A percentile compares a stretch with the other conserved stretches of the same genome.
phyloP scores from a whole-genome alignment of 2,329 filamentous ascomycete species.

The Cyphellophora attinorum region DNA sequence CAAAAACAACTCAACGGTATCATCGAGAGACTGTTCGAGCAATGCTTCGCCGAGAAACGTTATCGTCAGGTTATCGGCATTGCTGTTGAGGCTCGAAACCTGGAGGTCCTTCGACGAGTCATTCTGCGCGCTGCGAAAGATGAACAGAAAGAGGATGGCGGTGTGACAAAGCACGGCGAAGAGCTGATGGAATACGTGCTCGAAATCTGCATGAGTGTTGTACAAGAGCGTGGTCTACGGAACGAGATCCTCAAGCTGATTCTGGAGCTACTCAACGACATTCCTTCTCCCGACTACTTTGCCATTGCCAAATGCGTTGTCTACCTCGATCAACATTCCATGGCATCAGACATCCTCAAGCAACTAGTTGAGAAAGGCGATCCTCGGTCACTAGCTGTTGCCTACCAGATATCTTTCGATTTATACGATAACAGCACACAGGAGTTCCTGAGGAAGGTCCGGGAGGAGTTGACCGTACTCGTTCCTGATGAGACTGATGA shows the following conservation, averaged over 20 bases:
- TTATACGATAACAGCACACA: conserved; percentile 98
- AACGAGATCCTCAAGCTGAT: conserved; percentile 80
- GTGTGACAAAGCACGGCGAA: conserved; percentile 57
- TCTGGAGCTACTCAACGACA: conserved; percentile 88
- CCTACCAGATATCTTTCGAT: conserved; percentile 97
- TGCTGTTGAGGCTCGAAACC: conserved; percentile 85
- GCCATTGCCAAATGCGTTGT: conserved; percentile 97
- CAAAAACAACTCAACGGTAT: conserved; percentile 72
- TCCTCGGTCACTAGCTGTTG: conserved; percentile 67
- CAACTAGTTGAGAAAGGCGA: conserved; percentile 74
- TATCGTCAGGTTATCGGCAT: conserved; percentile 97
- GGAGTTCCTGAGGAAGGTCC: conserved; percentile 86
- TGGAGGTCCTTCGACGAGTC: conserved; percentile 75
- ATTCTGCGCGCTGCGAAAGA: conserved; percentile 85
- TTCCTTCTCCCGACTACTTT: conserved; percentile 90
- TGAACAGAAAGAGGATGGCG: conserved; percentile 58
- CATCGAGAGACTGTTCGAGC: conserved; percentile 84
- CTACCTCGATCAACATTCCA: conserved; percentile 82
- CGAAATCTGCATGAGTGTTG: conserved; percentile 93
- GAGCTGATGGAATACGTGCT: conserved; percentile 95
- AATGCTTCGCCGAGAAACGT: conserved; percentile 72
- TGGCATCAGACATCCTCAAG: conserved; percentile 77
- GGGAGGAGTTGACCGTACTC: conserved; percentile 61
- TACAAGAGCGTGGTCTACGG: conserved; percentile 82
- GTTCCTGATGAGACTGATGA: conserved; percentile 38